Percentiles rank a stretch among this genome's conserved stretches.
Conservation (phyloP, 2,329 filamentous ascomycete species). For the Nemania abortiva region DNA sequence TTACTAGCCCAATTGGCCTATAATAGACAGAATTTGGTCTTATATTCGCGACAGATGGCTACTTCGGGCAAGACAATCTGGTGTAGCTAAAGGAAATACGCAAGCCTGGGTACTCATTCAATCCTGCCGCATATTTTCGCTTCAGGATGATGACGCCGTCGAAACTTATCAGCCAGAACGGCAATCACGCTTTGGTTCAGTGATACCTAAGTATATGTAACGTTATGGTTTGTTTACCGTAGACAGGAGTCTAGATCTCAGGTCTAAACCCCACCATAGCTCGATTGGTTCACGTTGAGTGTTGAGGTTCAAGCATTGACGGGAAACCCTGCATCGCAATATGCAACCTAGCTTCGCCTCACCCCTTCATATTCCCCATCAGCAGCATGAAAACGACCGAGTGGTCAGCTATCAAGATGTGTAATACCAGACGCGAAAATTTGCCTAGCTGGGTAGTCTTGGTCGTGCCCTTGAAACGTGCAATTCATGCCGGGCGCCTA, state of each 20-base stretch:
- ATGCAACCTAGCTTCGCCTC: slow-evolving; percentile 42
- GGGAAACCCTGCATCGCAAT: slow-evolving; percentile 13
- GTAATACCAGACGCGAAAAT: slow-evolving; percentile 3
- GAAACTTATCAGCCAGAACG: neutral
- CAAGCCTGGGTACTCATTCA: slow-evolving; percentile 5
- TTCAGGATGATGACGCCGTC: neutral
- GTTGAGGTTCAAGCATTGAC: slow-evolving; percentile 20
- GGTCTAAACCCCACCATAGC: slow-evolving; percentile 38
- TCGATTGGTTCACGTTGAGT: slow-evolving; percentile 42
- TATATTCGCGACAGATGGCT: neutral
- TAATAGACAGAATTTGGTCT: slow-evolving; percentile 23
- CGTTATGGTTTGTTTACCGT: neutral
- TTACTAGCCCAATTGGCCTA: slow-evolving; percentile 26
- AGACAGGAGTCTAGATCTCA: slow-evolving; percentile 32
- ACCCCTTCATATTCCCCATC: slow-evolving; percentile 44
- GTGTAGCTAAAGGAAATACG: neutral
- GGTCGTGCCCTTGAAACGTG: slow-evolving; percentile 31
- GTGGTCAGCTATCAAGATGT: slow-evolving; percentile 13
- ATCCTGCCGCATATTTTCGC: neutral
- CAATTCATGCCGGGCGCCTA: slow-evolving; percentile 35
- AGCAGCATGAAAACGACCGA: neutral
- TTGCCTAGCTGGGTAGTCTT: neutral
- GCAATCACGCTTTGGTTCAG: neutral
- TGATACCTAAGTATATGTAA: neutral
- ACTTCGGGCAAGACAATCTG: slow-evolving; percentile 8